Percentiles rank a stretch among this genome's conserved stretches.
Evolutionary conservation across 106 monocot species (phyloP).

Genomic region (Allium cepa): DNA sequence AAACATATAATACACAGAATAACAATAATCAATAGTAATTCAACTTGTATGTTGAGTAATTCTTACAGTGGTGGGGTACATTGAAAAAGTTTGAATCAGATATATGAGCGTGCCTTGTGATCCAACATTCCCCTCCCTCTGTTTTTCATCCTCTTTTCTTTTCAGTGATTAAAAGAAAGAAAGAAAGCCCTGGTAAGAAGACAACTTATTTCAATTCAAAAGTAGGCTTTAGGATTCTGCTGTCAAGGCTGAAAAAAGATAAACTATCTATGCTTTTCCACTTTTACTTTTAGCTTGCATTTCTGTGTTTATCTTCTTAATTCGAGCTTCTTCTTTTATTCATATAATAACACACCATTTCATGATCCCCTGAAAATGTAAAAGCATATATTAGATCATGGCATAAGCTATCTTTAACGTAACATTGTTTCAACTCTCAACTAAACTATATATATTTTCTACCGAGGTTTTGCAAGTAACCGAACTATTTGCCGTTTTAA

Average conservation of each 20-base stretch:
- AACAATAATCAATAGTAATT: too few relatives aligned
- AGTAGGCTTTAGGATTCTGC: constrained; percentile 14
- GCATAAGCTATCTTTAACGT: background rate
- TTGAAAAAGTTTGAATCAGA: constrained; percentile 7
- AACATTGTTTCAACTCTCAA: too few relatives aligned
- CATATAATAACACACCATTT: background rate
- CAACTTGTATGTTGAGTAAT: background rate
- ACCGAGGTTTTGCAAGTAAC: too few relatives aligned
- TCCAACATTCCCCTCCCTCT: constrained; percentile 7
- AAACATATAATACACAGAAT: too few relatives aligned
- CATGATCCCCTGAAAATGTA: too few relatives aligned
- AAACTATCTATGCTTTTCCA: background rate
- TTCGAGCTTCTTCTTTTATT: background rate
- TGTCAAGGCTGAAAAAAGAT: constrained; percentile 4
- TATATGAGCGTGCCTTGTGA: constrained; percentile 7
- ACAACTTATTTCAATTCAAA: constrained; percentile 11
- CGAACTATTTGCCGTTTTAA: background rate
- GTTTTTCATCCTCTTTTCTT: background rate
- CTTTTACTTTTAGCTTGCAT: constrained; percentile 10
- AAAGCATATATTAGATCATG: too few relatives aligned
- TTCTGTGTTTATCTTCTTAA: constrained; percentile 3
- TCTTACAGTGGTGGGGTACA: constrained; percentile 1
- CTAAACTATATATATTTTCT: too few relatives aligned
- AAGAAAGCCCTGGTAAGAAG: constrained; percentile 1
- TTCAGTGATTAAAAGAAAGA: constrained; percentile 10